Evolutionary conservation across 192 early-diverging fungal genomes (phyloP).

Genomic region (Linderina pennispora): DNA sequence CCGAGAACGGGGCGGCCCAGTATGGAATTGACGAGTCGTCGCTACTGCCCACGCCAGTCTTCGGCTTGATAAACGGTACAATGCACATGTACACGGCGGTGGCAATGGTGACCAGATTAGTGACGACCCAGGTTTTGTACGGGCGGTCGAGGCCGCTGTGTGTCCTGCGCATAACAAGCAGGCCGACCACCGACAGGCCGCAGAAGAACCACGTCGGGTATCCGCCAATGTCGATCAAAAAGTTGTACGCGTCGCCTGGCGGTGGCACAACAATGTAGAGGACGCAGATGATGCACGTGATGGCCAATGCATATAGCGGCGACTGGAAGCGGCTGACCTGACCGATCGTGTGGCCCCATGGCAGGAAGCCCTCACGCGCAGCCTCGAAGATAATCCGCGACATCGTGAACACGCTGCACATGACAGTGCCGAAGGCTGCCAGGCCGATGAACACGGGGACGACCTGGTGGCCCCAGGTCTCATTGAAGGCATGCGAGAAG

Average conservation of each 20-base stretch:
- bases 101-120: constrained; percentile 18
- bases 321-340: constrained; percentile 34
- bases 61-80: constrained; percentile 26
- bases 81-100: constrained; percentile 30
- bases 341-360: constrained; percentile 29
- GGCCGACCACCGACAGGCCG: constrained; percentile 47
- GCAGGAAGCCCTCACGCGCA: constrained; percentile 49
- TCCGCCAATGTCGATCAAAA: constrained; percentile 48
- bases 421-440: constrained; percentile 44
- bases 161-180: constrained; percentile 44
- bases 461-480: constrained; percentile 40
- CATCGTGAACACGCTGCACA: constrained; percentile 35
- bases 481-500: constrained; percentile 40
- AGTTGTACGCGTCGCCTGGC: constrained; percentile 48
- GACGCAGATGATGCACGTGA: constrained; percentile 10
- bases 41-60: background rate
- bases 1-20: constrained; percentile 36
- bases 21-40: constrained; percentile 22
- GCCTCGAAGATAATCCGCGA: constrained; percentile 50
- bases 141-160: constrained; percentile 36
- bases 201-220: constrained; percentile 54
- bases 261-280: constrained; percentile 44
- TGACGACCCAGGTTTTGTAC: constrained; percentile 37
- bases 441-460: constrained; percentile 45
- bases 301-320: constrained; percentile 20